Percentiles rank a stretch among this genome's conserved stretches.
phyloP scores from a whole-genome alignment of 2,329 filamentous ascomycete genomes.

The Venturiaceae sp. region DNA sequence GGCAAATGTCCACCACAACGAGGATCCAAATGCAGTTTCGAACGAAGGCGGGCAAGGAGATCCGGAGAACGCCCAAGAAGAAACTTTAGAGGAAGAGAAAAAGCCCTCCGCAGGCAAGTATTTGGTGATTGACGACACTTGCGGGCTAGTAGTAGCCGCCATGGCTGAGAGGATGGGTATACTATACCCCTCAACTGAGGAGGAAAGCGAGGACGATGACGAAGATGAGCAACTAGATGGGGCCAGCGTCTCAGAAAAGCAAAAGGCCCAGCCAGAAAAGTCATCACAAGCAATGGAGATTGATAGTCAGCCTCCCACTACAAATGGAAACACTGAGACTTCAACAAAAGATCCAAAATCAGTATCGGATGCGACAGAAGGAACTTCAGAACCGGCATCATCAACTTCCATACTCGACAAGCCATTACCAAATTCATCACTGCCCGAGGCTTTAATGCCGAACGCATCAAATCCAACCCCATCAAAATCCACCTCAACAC shows the following conservation, averaged over 20 bases:
- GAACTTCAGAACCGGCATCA: neutral
- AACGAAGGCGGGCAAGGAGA: neutral
- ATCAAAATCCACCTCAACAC: neutral
- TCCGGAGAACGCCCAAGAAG: neutral
- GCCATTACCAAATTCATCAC: neutral
- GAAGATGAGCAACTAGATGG: slow-evolving; percentile 29
- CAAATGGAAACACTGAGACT: neutral
- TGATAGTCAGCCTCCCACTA: slow-evolving; percentile 10
- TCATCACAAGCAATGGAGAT: neutral
- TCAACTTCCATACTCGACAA: neutral
- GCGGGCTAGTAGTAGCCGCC: slow-evolving; percentile 70
- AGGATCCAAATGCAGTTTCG: slow-evolving; percentile 19
- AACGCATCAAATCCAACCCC: neutral
- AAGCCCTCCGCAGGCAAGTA: slow-evolving; percentile 41
- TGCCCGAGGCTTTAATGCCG: neutral
- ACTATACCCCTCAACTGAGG: slow-evolving; percentile 42
- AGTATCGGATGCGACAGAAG: too few species aligned
- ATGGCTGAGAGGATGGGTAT: slow-evolving; percentile 86
- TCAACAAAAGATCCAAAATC: neutral
- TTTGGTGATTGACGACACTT: slow-evolving; percentile 79
- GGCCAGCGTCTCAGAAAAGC: slow-evolving; percentile 13
- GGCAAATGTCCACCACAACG: slow-evolving; percentile 73
- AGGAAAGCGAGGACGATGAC: slow-evolving; percentile 13
- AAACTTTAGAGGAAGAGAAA: slow-evolving; percentile 6
- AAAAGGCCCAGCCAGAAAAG: slow-evolving; percentile 9